phyloP scores from a whole-genome alignment of 306 rosid species.

The Lablab purpureus region DNA sequence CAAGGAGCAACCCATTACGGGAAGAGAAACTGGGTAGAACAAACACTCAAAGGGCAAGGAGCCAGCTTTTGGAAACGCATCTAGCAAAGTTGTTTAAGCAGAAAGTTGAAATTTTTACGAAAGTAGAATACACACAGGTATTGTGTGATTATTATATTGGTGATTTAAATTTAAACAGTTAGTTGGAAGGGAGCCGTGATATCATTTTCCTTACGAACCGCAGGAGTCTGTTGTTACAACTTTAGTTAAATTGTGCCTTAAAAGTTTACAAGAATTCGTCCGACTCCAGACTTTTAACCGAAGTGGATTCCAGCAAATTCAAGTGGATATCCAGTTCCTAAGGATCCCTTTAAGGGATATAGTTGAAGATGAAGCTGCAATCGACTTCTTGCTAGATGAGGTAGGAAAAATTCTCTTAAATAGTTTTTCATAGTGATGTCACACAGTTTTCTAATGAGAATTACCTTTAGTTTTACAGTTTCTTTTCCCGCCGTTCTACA shows the following conservation, averaged over 20 bases:
- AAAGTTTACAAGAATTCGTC: constrained; percentile 89
- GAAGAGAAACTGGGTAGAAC: constrained; percentile 84
- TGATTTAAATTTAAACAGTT: constrained; percentile 35
- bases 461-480: background rate
- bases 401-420: constrained; percentile 51
- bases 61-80: constrained; percentile 98
- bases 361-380: constrained; percentile 88
- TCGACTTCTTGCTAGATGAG: constrained; percentile 95
- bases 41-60: constrained; percentile 84
- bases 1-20: constrained; percentile 87
- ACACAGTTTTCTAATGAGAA: background rate
- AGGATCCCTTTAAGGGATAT: constrained; percentile 79
- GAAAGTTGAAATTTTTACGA: constrained; percentile 93
- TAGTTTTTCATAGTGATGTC: constrained; percentile 24
- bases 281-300: constrained; percentile 89
- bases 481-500: background rate
- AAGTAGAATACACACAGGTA: constrained; percentile 96
- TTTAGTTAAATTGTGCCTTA: constrained; percentile 83
- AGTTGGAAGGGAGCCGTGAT: constrained; percentile 38
- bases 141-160: constrained; percentile 35
- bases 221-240: constrained; percentile 90
- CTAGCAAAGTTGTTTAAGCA: constrained; percentile 91
- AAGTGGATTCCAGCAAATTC: constrained; percentile 98
- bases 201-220: constrained; percentile 47
- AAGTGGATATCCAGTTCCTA: constrained; percentile 85